phyloP scores from a whole-genome alignment of 495 filamentous ascomycete genomes.

The Margaritispora aquatica region DNA sequence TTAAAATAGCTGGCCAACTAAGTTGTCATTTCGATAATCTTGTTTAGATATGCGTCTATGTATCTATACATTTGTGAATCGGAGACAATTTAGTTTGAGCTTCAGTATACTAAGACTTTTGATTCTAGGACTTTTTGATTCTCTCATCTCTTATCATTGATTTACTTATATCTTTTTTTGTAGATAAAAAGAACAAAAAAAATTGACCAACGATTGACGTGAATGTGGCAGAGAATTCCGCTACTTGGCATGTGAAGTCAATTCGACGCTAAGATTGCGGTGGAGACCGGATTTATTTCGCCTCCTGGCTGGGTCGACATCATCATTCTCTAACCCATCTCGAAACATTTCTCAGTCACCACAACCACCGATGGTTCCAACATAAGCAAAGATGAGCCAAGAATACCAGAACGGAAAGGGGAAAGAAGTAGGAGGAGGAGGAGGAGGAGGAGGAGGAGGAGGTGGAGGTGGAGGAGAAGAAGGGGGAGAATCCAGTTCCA shows the following conservation, averaged over 20 bases:
- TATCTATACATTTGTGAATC: too few relatives aligned
- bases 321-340: constrained; percentile 13
- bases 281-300: constrained; percentile 9
- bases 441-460: constrained; percentile 36
- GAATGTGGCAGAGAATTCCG: too few relatives aligned
- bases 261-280: constrained; percentile 15
- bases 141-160: too few relatives aligned
- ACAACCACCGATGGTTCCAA: constrained; percentile 6
- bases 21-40: too few relatives aligned
- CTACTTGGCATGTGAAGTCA: constrained; percentile 8
- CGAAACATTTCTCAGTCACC: constrained; percentile 2
- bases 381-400: constrained; percentile 61
- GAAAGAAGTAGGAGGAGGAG: constrained; percentile 34
- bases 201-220: too few relatives aligned
- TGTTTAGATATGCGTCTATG: too few relatives aligned
- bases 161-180: too few relatives aligned
- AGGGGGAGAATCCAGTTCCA: constrained; percentile 23
- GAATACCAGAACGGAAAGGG: constrained; percentile 52
- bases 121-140: too few relatives aligned
- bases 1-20: too few relatives aligned
- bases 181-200: too few relatives aligned
- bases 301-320: constrained; percentile 6
- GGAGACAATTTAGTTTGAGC: too few relatives aligned
- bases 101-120: too few relatives aligned
- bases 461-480: constrained; percentile 31